Conservation (phyloP, 2,329 filamentous ascomycete species). For the Chlorencoelia australis region DNA sequence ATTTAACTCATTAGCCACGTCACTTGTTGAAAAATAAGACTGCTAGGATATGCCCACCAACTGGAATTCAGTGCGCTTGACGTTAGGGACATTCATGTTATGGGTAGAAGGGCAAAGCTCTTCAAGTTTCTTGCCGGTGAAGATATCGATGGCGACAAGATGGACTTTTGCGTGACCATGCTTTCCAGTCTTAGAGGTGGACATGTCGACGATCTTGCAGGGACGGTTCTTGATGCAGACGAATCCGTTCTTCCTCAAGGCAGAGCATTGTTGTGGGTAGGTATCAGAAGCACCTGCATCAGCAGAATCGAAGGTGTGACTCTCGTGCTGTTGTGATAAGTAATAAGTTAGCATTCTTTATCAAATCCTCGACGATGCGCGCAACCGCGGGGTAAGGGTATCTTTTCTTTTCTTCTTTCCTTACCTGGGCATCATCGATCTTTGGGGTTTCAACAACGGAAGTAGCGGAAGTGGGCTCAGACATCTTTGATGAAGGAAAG, state of each 20-base stretch:
- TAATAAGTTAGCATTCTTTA: slow-evolving; percentile 8
- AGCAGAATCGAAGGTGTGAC: slow-evolving; percentile 80
- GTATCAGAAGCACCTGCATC: slow-evolving; percentile 94
- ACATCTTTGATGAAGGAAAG: slow-evolving; percentile 50
- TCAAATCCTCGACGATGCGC: slow-evolving; percentile 14
- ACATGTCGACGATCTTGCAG: slow-evolving; percentile 99
- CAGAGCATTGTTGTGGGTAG: slow-evolving; percentile 98
- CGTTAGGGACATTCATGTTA: slow-evolving; percentile 97
- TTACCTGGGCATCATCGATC: slow-evolving; percentile 47
- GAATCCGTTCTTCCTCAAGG: slow-evolving; percentile 97
- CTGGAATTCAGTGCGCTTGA: slow-evolving; percentile 83
- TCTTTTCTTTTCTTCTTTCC: too few relatives aligned
- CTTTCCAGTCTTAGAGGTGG: slow-evolving; percentile 99
- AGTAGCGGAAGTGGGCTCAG: too few relatives aligned
- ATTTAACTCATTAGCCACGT: slow-evolving; percentile 1
- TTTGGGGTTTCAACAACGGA: neutral
- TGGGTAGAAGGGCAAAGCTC: slow-evolving; percentile 96
- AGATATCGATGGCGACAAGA: slow-evolving; percentile 95
- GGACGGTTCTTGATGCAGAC: slow-evolving; percentile 98
- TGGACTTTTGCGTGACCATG: slow-evolving; percentile 99
- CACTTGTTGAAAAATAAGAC: slow-evolving; percentile 3
- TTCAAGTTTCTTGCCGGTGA: slow-evolving; percentile 99
- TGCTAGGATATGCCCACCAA: slow-evolving; percentile 54
- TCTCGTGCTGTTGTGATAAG: slow-evolving; percentile 23
- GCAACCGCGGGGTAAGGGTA: slow-evolving; percentile 19